A percentile compares a stretch with the other conserved stretches of the same genome.
These are phyloP conservation scores for Stipa capillata DNA, from an alignment of 176 grass and related monocot species.

Conservation along the genomic window DNA sequence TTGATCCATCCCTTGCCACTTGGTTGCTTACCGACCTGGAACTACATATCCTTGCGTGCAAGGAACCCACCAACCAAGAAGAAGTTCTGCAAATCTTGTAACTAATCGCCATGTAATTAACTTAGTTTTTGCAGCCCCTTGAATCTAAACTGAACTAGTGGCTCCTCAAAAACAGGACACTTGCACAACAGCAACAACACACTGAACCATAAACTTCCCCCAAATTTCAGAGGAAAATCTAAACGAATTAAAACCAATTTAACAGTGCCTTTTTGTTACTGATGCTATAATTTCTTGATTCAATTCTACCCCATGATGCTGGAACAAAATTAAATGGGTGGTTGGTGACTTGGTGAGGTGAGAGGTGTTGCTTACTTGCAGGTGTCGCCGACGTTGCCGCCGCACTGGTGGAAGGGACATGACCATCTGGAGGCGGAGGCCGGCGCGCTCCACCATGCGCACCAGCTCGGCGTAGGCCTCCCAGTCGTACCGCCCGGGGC, in stretches of 20 bases:
- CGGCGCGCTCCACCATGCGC: conserved; percentile 59
- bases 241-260: background rate
- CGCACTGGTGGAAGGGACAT: conserved; percentile 69
- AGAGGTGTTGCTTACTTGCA: conserved; percentile 63
- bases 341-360: too few species aligned
- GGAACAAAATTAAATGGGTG: too few species aligned
- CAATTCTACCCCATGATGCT: too few species aligned
- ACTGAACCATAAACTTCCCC: background rate
- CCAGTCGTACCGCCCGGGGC: conserved; percentile 59
- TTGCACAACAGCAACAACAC: background rate
- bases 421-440: conserved; percentile 71
- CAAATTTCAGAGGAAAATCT: background rate
- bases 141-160: background rate
- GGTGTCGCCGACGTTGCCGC: conserved; percentile 79
- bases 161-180: background rate
- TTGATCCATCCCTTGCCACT: background rate
- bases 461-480: conserved; percentile 62
- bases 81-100: background rate
- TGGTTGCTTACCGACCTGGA: background rate
- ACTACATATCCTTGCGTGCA: conserved; percentile 15
- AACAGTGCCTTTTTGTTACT: background rate
- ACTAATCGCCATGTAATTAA: too few species aligned
- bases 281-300: too few species aligned
- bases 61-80: background rate
- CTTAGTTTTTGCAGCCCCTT: background rate